A percentile compares a stretch with the other conserved stretches of the same genome.
These are phyloP conservation scores for Plicaturopsis crispa DNA, from an alignment of 768 basidiomycete species.

Conservation along the genomic window DNA sequence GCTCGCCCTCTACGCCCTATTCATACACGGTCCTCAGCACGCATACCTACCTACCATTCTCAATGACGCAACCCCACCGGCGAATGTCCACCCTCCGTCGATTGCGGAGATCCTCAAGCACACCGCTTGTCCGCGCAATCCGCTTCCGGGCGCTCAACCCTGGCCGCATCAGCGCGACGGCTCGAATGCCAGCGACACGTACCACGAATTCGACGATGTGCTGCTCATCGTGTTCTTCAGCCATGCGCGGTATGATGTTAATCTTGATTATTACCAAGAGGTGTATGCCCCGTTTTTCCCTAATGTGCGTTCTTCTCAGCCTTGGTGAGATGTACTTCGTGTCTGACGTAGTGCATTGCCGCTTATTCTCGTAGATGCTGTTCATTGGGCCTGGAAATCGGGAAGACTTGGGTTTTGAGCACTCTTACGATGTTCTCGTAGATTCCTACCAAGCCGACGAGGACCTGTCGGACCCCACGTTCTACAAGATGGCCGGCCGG, in stretches of 20 bases:
- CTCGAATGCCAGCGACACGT: conserved; percentile 17
- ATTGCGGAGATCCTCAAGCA: conserved; percentile 1
- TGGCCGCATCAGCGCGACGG: neutral
- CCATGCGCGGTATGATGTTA: conserved; percentile 37
- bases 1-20: conserved; percentile 1
- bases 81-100: no score
- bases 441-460: conserved; percentile 39
- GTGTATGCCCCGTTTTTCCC: conserved; percentile 42
- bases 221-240: conserved; percentile 44
- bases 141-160: neutral
- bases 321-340: neutral
- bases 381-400: conserved; percentile 40
- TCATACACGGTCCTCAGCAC: neutral
- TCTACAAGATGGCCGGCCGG: conserved; percentile 36
- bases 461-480: conserved; percentile 26
- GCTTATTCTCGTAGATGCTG: conserved; percentile 26
- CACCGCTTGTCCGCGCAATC: no score
- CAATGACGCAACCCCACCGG: no score
- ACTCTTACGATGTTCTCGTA: conserved; percentile 43
- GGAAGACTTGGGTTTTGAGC: conserved; percentile 37
- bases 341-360: neutral
- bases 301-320: conserved; percentile 26
- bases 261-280: conserved; percentile 37
- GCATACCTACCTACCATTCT: no score
- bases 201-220: conserved; percentile 31